Base-by-base conservation (phyloP, 306 rosid genomes). In the Trichosanthes cucumerina region DNA sequence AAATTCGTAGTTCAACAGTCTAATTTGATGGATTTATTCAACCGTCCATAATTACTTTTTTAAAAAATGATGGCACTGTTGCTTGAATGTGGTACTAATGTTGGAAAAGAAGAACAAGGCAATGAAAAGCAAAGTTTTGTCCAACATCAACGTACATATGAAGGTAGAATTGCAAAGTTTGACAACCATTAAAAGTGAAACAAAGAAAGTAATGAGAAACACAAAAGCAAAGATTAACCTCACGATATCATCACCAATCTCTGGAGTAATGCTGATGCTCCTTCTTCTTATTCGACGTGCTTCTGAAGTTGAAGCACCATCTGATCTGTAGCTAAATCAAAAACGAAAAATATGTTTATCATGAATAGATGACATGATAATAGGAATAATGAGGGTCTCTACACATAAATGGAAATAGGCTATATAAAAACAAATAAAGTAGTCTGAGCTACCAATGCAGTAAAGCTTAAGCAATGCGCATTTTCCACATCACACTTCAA, bases 221-320 rank as follows among this genome's bases (percentile, higher is more conserved):
- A 24, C 75, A 81, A 77, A 82, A 78, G 44, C 79, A 84, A 79
- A 56, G 63, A 85, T 69, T 91, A 85, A 95, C 99, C 99, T 96
- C 85, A 92, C 98, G 80, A 96, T 96, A 84, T 96, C 97, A 84
- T 96, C 99, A 81, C 99, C 98, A 80, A 96, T 96, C 86, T 96
- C 99, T 46, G 98, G 98, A 52, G 96, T 95, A 82, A 96, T 92
- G 81, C 99, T 96, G 80, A 96, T 91, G 97, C 99, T 92, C 85
- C 99, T 88, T 87, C 99, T 88, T 88, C 99, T 86, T 79, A 91
- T 79, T 86, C 97, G 88, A 77, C 98, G 96, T 65, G 87, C 87
- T 77, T 90, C 99, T 78, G 92, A 88, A 19, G 91, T 84, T 41
- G 97, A 85, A 68, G 96, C 91, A 44, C 97, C 88, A 79, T 88